Percentiles rank a stretch among this genome's conserved stretches.
phyloP scores from a whole-genome alignment of 495 filamentous ascomycete genomes.

The Melanomma pulvis-pyrius region DNA sequence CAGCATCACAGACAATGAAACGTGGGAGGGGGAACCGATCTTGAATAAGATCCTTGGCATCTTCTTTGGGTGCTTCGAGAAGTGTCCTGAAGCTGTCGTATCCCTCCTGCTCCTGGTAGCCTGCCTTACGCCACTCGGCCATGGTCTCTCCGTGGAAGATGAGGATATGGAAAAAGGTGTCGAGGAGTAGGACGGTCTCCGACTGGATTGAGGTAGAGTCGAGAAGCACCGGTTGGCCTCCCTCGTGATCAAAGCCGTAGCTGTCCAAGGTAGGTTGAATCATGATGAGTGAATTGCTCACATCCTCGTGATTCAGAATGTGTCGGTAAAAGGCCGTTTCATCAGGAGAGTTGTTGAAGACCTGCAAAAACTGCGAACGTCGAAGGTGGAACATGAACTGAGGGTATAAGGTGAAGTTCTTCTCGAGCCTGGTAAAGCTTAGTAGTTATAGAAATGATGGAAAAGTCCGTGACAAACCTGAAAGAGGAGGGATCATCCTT shows the following conservation, averaged over 20 bases:
- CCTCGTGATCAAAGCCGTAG: conserved; percentile 94
- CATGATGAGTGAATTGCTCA: conserved; percentile 96
- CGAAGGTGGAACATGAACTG: conserved; percentile 99
- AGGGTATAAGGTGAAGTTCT: conserved; percentile 98
- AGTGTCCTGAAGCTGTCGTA: conserved; percentile 94
- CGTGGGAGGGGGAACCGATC: conserved; percentile 97
- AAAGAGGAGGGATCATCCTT: conserved; percentile 99
- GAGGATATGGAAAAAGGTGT: conserved; percentile 99
- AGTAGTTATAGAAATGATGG: not conserved
- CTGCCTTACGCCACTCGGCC: conserved; percentile 97
- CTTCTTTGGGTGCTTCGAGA: conserved; percentile 94
- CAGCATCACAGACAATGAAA: conserved; percentile 98
- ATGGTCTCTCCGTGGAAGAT: conserved; percentile 99
- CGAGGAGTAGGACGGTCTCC: conserved; percentile 89
- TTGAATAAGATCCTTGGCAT: conserved; percentile 95
- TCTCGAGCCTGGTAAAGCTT: conserved; percentile 66
- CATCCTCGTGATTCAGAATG: conserved; percentile 96
- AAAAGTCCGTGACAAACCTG: conserved; percentile 41
- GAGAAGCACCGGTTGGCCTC: conserved; percentile 84
- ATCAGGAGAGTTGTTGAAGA: conserved; percentile 99
- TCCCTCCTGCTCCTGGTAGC: conserved; percentile 97
- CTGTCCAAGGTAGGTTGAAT: conserved; percentile 98
- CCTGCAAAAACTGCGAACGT: conserved; percentile 95
- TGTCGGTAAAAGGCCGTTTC: conserved; percentile 99
- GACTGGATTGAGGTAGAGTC: conserved; percentile 97